Base-by-base conservation (phyloP, 352 stramenopile genomes). In the Pythium dissimile region DNA sequence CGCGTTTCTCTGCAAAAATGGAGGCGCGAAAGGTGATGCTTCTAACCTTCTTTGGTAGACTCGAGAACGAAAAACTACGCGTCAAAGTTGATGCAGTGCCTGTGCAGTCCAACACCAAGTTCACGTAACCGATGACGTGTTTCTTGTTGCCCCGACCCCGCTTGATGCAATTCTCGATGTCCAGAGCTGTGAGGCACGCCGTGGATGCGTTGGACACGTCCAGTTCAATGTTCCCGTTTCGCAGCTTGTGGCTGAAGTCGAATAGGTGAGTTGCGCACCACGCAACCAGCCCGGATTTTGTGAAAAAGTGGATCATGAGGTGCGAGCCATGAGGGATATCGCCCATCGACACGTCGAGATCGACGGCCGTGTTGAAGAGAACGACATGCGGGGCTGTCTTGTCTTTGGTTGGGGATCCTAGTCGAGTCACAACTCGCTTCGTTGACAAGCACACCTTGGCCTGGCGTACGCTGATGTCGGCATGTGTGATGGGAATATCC, bases 221-320 rank as follows among this genome's bases (percentile, higher is more conserved):
- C 32, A 93, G 53, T 0, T 61, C 35, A 4, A 77, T 57, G 2
- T 69, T 67, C 12, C 84, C 84, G 16, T 57, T 77, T 28, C 82
- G 66, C 39, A 95, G 56, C 0, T 65, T 74, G 37, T 95, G 84
- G 2, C 85, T 77, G 59, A 94, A 95, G 43, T 92, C 83, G 26
- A 95, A 93, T 9, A 94, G 55, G 21, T 92, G 78, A 10, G 89
- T 39, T 3, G 82, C 86, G 13, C 69, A 82, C 86, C 86, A 95
- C 16, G 65, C 82, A 38, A 73, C 47, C 0, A 65, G 20, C 18
- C 66, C 64, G 37, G 64, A 51, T 42, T 86, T 92, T 2, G 60
- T 71, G 20, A 65, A 62, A 28, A 92, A 67, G 2, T 84, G 65
- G 32, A 94, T 63, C 8, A 80, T 72, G 12, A 94, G 48, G 39